Evolutionary conservation across 768 basidiomycete genomes (phyloP).

Genomic region (Collybia sp.): DNA sequence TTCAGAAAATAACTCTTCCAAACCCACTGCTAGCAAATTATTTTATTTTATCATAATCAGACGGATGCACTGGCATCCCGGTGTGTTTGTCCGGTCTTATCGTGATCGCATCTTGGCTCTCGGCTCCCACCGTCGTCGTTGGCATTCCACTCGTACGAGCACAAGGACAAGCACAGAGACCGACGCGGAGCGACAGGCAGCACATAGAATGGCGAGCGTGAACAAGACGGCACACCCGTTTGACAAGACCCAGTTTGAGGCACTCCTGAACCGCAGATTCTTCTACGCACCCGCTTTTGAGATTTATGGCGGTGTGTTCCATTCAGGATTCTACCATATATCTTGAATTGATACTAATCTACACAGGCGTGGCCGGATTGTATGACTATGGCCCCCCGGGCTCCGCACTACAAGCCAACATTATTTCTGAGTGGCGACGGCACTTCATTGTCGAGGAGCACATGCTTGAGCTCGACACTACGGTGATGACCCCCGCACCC

Average conservation of each 20-base stretch:
- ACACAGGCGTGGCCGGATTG: constrained; percentile 86
- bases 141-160: constrained; percentile 1
- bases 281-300: constrained; percentile 99
- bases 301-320: constrained; percentile 87
- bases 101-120: constrained; percentile 7
- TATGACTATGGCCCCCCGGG: constrained; percentile 99
- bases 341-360: background rate
- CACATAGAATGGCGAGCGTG: constrained; percentile 33
- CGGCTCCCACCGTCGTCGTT: constrained; percentile 6
- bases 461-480: constrained; percentile 98
- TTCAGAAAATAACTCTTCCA: too few species aligned
- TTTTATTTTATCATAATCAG: too few species aligned
- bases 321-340: background rate
- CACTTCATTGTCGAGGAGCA: constrained; percentile 98
- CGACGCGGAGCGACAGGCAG: too few species aligned
- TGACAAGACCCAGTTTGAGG: constrained; percentile 82
- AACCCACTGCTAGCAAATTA: too few species aligned
- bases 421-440: constrained; percentile 93
- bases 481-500: constrained; percentile 92
- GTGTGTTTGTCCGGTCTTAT: constrained; percentile 10
- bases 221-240: constrained; percentile 87
- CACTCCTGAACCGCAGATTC: constrained; percentile 83
- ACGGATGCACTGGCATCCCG: too few species aligned
- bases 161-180: too few species aligned
- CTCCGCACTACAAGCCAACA: constrained; percentile 93